Conservation (phyloP, 2,329 filamentous ascomycete genomes). For the Penicillium aurantiogriseum region DNA sequence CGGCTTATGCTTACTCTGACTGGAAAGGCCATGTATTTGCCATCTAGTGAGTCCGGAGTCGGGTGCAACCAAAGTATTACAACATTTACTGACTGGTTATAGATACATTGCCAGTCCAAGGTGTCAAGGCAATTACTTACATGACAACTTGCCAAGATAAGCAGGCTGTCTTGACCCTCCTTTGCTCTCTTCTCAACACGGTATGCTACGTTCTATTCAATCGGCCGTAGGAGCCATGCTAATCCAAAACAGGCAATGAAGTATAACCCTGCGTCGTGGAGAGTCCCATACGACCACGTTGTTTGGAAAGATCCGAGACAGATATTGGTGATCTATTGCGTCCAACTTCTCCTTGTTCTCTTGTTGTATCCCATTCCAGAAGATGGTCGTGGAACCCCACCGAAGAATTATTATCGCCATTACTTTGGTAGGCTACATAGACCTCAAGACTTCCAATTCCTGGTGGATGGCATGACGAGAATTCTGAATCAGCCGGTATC, state of each 20-base stretch:
- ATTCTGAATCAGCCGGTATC: constrained; percentile 80
- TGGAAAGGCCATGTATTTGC: constrained; percentile 91
- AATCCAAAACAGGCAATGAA: constrained; percentile 69
- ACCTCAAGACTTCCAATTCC: constrained; percentile 95
- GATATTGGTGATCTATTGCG: constrained; percentile 82
- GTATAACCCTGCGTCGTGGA: constrained; percentile 92
- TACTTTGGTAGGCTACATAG: constrained; percentile 87
- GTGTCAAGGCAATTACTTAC: constrained; percentile 82
- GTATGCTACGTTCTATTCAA: constrained; percentile 56
- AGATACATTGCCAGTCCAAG: constrained; percentile 72
- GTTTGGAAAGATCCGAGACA: constrained; percentile 90
- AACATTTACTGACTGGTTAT: constrained; percentile 11
- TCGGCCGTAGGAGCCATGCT: constrained; percentile 8
- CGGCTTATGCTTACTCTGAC: constrained; percentile 80
- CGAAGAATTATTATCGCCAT: constrained; percentile 91
- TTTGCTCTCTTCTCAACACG: constrained; percentile 93
- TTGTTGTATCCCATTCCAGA: constrained; percentile 88
- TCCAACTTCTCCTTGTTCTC: constrained; percentile 84
- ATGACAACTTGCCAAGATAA: constrained; percentile 86
- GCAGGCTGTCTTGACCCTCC: constrained; percentile 80
- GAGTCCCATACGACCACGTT: constrained; percentile 88
- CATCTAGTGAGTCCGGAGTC: constrained; percentile 56
- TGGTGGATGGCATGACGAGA: constrained; percentile 89
- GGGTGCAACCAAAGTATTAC: not conserved
- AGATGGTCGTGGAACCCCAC: constrained; percentile 59